Base-by-base conservation (phyloP, 371 early-diverging fungal species). In the Mucor circinelloides region DNA sequence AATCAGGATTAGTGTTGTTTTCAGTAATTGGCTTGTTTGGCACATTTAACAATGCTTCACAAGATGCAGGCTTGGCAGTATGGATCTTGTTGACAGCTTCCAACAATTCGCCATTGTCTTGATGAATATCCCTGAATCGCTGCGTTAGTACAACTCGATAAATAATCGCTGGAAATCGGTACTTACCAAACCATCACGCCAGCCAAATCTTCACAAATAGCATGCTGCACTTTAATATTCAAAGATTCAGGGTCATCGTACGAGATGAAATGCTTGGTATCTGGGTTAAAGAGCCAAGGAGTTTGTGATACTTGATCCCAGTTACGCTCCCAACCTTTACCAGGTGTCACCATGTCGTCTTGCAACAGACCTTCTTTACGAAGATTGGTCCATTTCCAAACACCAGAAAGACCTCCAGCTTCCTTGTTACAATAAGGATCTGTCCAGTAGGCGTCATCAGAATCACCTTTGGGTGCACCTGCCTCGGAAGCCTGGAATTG, bases 261-360 rank as follows among this genome's bases (percentile, higher is more conserved):
- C 15, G 88, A 85, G 42, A 92, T 81, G 58, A 84, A 89, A 0
- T 72, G 77, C 31, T 84, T 80, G 44, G 75, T 72, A 2, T 77
- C 63, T 5, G 84, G 73, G 48, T 89, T 87, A 79, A 87, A 90
- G 62, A 91, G 69, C 91, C 91, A 90, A n/a, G 91, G 91, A 0
- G 91, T 90, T 71, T 84, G 72, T 21, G 89, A 76, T 9, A 71
- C 71, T n/a, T 81, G 69, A 58, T 91, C 92, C 88, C 86, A 90
- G 64, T 85, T 72, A 21, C 88, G 84, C 13, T 69, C 68, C 85
- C 85, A 89, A 9, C 82, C 82, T 28, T 70, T 25, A 28, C 76
- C 84, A 5, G 90, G 74, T 23, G 74, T 74, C 9, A 77, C 74
- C 4, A 68, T 72, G 31, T 80, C 79, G 13, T 69, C 66, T n/a